Evolutionary conservation across 768 basidiomycete species (phyloP), one percentile per base, ranked within the genome.

Genomic region (Lentinula edodes): DNA sequence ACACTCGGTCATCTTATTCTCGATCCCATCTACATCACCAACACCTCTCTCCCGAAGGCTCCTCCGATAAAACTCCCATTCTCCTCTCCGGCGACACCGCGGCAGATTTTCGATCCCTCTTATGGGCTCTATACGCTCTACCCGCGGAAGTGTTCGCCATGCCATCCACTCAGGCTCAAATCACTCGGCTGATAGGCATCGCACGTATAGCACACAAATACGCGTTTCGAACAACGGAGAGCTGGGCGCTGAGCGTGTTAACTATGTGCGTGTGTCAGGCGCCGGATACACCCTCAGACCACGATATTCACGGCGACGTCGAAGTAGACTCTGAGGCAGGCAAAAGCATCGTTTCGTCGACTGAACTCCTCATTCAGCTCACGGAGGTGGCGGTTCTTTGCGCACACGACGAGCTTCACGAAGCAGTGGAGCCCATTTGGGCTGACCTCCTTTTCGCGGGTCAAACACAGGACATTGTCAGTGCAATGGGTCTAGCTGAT

Each of bases 161-260:
- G 71, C 67, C 75, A 12, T 64, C 69, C 35, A 38, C 59, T 0
- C 74, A 78, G 41, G 73, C 74, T 38, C 76, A 78, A 62, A 74
- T 74, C 60, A 67, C 73, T 13, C 80, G 75, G 61, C 68, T 84
- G 52, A 74, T 78, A 48, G 73, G 78, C 61, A 78, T 83, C 59
- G 77, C 80, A 20, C 78, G 78, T 15, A 78, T 84, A 62, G 77
- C 83, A 2, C 81, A 85, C 71, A 85, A 84, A 61, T 85, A 85
- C 66, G 78, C 82, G 53, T 84, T 84, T 67, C 72, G 74, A 20
- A 76, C 76, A 13, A 78, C 78, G 50, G 82, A 84, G 68, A 66
- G 61, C 28, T 85, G 83, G 83, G 79, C 80, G 0, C 69, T 81
- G 48, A 61, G 71, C 41, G 77, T 77, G 7, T 73, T 83, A 48